These are phyloP conservation scores for Sporisorium graminicola DNA, from an alignment of 1,284 basidiomycete genomes.

Conservation along the genomic window DNA sequence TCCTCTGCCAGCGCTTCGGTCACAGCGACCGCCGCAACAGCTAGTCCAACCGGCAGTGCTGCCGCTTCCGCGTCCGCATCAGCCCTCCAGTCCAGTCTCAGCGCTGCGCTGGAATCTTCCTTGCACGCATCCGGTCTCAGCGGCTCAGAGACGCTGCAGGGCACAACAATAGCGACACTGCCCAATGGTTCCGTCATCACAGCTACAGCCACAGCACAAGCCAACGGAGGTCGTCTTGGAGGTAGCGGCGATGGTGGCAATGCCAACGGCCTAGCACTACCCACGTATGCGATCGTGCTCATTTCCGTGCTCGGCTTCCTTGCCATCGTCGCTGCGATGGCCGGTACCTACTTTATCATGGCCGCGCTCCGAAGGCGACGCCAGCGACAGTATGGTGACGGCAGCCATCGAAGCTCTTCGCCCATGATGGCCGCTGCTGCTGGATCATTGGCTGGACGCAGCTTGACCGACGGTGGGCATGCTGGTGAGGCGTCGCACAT, in stretches of 20 bases:
- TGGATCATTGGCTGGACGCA: conserved; percentile 38
- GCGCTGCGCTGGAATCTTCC: conserved; percentile 49
- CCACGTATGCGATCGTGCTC: conserved; percentile 60
- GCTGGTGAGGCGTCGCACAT: conserved; percentile 43
- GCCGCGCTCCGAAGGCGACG: conserved; percentile 48
- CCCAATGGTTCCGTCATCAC: conserved; percentile 57
- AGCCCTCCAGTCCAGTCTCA: conserved; percentile 54
- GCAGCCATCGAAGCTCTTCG: conserved; percentile 46
- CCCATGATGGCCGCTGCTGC: conserved; percentile 54
- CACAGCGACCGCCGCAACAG: conserved; percentile 9
- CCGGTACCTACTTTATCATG: conserved; percentile 55
- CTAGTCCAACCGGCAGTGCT: conserved; percentile 18
- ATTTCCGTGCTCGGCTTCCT: conserved; percentile 64
- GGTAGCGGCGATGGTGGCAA: conserved; percentile 26
- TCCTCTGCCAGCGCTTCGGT: conserved; percentile 25
- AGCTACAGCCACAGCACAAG: conserved; percentile 58
- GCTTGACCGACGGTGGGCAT: conserved; percentile 22
- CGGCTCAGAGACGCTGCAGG: conserved; percentile 58
- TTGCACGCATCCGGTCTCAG: conserved; percentile 50
- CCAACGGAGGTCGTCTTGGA: conserved; percentile 54
- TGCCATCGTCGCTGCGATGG: conserved; percentile 48
- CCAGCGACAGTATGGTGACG: conserved; percentile 32
- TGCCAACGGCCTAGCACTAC: conserved; percentile 46
- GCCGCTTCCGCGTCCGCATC: conserved; percentile 45
- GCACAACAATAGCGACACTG: conserved; percentile 57